These are phyloP conservation scores for Anacardium occidentale DNA, from an alignment of 345 rosid species.

Conservation along the genomic window DNA sequence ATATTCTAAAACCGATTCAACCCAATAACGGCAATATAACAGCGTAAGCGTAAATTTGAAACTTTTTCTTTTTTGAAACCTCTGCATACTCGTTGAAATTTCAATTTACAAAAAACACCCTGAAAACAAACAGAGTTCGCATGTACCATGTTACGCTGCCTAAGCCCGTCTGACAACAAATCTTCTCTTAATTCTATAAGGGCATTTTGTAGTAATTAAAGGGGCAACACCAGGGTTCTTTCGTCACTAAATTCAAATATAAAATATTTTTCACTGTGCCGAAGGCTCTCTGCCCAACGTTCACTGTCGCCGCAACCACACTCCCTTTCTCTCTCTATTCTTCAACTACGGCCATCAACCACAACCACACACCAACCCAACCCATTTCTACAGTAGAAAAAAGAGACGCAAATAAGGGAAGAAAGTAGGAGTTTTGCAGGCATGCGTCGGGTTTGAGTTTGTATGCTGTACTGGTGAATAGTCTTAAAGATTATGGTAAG, in stretches of 20 bases:
- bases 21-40: no score
- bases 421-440: neutral
- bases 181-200: no score
- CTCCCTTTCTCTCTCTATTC: conserved; percentile 9
- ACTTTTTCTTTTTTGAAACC: neutral
- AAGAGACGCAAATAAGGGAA: neutral
- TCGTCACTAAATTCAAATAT: conserved; percentile 26
- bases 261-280: neutral
- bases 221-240: conserved; percentile 19
- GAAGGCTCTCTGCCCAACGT: conserved; percentile 36
- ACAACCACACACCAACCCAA: neutral
- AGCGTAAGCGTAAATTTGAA: no score
- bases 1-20: no score
- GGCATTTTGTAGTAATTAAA: conserved; percentile 6
- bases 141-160: neutral
- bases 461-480: neutral
- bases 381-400: neutral
- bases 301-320: neutral
- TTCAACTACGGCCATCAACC: neutral
- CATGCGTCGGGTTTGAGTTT: neutral
- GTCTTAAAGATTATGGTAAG: no score
- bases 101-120: conserved; percentile 27
- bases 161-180: neutral
- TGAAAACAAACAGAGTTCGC: neutral
- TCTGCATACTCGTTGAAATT: conserved; percentile 18